Conservation (phyloP, 176 grass and related monocot species). For the Avena insularis region DNA sequence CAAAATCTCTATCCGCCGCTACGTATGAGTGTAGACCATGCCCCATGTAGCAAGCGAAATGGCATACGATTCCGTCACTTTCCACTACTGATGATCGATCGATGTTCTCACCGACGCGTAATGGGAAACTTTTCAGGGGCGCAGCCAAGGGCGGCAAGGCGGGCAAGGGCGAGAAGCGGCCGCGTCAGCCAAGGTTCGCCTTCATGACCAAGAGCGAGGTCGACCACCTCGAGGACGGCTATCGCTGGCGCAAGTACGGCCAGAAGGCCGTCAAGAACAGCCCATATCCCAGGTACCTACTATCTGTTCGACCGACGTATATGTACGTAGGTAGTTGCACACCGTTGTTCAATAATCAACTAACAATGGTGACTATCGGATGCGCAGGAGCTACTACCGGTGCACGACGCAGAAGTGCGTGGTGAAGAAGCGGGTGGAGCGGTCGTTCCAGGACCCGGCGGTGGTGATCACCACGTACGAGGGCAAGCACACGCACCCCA, state of each 20-base stretch:
- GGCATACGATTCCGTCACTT: slow-evolving; percentile 22
- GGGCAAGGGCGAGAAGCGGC: slow-evolving; percentile 83
- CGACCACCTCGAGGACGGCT: slow-evolving; percentile 97
- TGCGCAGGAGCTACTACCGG: slow-evolving; percentile 93
- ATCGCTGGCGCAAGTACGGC: slow-evolving; percentile 97
- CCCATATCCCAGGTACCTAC: slow-evolving; percentile 83
- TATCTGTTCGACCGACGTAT: not conserved
- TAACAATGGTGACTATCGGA: not conserved
- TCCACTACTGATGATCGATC: not conserved
- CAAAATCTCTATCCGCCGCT: slow-evolving; percentile 24
- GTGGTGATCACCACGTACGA: slow-evolving; percentile 98
- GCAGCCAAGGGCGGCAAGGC: slow-evolving; percentile 32
- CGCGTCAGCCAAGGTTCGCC: slow-evolving; percentile 77
- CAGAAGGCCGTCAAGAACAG: slow-evolving; percentile 99
- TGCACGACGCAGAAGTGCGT: slow-evolving; percentile 96
- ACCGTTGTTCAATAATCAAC: not conserved
- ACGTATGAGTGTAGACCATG: not conserved
- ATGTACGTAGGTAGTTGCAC: not conserved
- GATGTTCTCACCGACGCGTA: not conserved
- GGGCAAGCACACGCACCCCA: slow-evolving; percentile 86
- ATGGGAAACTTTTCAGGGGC: slow-evolving; percentile 19
- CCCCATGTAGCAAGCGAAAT: not conserved
- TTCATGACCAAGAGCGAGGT: slow-evolving; percentile 99
- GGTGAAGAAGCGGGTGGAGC: slow-evolving; percentile 98
- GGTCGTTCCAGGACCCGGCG: slow-evolving; percentile 75